Evolutionary conservation across 2,329 filamentous ascomycete species (phyloP), one percentile per base, ranked within the genome.

Genomic region (Fusarium dlaminii): DNA sequence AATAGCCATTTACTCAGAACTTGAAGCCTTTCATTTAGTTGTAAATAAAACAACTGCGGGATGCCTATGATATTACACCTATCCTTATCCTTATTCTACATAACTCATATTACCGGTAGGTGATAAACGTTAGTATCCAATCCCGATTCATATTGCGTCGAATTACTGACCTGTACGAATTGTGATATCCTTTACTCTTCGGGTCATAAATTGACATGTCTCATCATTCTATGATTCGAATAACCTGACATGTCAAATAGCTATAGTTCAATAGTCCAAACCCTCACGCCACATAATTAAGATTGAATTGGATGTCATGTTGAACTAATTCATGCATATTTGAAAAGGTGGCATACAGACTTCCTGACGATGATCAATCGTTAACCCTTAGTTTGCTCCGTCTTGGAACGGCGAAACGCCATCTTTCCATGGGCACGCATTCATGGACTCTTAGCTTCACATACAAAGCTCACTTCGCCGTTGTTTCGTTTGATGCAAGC

Each of bases 1-100:
- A 6, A 22, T 18, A 12, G 27, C 2, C 17, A 29, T 40, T n/a
- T 3, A 3, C 2, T 22, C 18, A 15, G 20, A 8, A n/a, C 4
- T 14, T 30, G 6, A 30, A 22, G 14, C 14, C 22, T n/a, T 42
- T 42, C 22, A 7, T 29, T 20, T 15, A 15, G 27, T 20, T 24
- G 9, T 37, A 17, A 54, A 8, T 27, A 11, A 13, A 10, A 8
- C 20, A 54, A n/a, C 22, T 29, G 20, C 24, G 11, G 13, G 9
- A 52, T 12, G 24, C 20, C 20, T 15, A 13, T 9, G 51, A 29
- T 12, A 17, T 5, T 20, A n/a, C 24, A 9, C 15, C 12, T 17
- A 15, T 29, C 24, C n/a, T 13, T 36, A 17, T 6, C n/a, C 8
- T 27, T 20, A 11, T 10, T 11, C 49, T 5, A 8, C 6, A 8